These are phyloP conservation scores for Sisymbrium altissimum DNA, from an alignment of 345 rosid species.

Conservation along the genomic window DNA sequence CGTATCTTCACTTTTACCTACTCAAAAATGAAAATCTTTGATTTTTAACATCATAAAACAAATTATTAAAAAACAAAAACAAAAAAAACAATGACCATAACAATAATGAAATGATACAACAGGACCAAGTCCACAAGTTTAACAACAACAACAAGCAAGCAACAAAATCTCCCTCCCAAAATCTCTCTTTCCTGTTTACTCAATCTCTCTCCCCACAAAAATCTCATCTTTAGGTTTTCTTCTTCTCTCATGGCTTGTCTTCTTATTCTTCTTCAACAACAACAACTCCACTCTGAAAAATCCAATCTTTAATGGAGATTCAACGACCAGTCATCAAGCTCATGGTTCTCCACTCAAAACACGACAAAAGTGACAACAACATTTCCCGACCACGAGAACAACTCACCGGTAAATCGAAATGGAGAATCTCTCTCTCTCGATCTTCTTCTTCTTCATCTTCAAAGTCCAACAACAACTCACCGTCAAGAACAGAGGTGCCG, in stretches of 20 bases:
- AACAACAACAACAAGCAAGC: slow-evolving; percentile 6
- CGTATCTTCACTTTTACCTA: slow-evolving; percentile 27
- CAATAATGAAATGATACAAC: not conserved
- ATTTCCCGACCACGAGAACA: slow-evolving; percentile 17
- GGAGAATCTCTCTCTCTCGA: slow-evolving; percentile 49
- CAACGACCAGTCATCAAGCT: slow-evolving; percentile 46
- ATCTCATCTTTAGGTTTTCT: slow-evolving; percentile 22
- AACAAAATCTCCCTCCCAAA: slow-evolving; percentile 34
- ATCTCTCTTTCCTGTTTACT: slow-evolving; percentile 26
- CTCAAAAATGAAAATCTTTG: not conserved
- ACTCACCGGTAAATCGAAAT: slow-evolving; percentile 33
- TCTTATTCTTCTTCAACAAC: slow-evolving; percentile 29
- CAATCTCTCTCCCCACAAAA: slow-evolving; percentile 24
- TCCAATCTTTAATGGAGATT: slow-evolving; percentile 43
- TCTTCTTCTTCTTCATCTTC: slow-evolving; percentile 36
- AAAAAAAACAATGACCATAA: not conserved
- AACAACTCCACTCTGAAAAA: not conserved
- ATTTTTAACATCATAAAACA: not conserved
- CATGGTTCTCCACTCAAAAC: slow-evolving; percentile 32
- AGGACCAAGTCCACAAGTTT: slow-evolving; percentile 30
- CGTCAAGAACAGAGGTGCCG: slow-evolving; percentile 33
- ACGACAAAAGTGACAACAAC: slow-evolving; percentile 12
- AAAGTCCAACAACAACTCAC: slow-evolving; percentile 7
- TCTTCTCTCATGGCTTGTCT: not conserved
- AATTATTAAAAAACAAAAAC: not conserved